A percentile compares a stretch with the other conserved stretches of the same genome.
phyloP scores from a whole-genome alignment of 2,329 filamentous ascomycete genomes.

The Macrophomina tecta region DNA sequence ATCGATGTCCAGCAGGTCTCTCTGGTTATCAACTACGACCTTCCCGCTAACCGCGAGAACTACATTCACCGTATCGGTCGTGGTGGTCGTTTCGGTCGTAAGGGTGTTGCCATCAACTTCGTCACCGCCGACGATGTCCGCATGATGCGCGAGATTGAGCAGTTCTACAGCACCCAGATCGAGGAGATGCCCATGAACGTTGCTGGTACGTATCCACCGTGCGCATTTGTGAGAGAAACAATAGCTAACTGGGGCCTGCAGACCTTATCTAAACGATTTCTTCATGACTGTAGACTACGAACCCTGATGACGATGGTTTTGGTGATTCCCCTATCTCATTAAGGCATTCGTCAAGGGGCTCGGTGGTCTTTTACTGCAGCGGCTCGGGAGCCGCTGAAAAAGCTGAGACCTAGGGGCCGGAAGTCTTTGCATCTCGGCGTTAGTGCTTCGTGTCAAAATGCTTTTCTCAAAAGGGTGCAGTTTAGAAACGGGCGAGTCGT shows the following conservation, averaged over 20 bases:
- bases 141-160: conserved; percentile 99
- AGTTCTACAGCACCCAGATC: conserved; percentile 99
- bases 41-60: conserved; percentile 99
- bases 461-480: conserved; percentile 44
- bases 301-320: conserved; percentile 34
- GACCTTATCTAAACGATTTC: conserved; percentile 48
- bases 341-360: conserved; percentile 27
- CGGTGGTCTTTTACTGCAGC: conserved; percentile 23
- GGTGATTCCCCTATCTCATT: conserved; percentile 38
- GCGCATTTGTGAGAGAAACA: conserved; percentile 30
- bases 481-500: conserved; percentile 39
- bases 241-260: conserved; percentile 26
- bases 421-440: conserved; percentile 49
- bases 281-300: conserved; percentile 36
- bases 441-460: conserved; percentile 47
- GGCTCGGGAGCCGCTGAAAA: conserved; percentile 35
- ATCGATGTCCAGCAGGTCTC: conserved; percentile 99
- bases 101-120: conserved; percentile 99
- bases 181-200: conserved; percentile 99
- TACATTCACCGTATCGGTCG: conserved; percentile 99
- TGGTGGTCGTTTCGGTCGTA: conserved; percentile 99
- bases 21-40: conserved; percentile 99
- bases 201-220: conserved; percentile 58
- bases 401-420: conserved; percentile 32
- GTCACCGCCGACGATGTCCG: conserved; percentile 98